Percentiles rank a stretch among this genome's conserved stretches.
phyloP scores from a whole-genome alignment of 106 monocot species.

The Platanthera guangdongensis region DNA sequence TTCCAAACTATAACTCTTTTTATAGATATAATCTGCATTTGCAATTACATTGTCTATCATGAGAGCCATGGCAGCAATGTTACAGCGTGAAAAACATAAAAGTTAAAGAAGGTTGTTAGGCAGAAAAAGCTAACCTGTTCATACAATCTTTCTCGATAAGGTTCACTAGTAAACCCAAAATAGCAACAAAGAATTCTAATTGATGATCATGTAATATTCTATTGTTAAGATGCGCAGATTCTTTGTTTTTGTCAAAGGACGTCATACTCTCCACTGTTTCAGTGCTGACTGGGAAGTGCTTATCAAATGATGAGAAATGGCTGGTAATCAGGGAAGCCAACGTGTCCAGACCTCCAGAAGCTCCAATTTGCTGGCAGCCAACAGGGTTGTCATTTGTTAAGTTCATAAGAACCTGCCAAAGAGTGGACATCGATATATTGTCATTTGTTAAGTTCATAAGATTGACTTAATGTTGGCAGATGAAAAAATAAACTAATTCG shows the following conservation, averaged over 20 bases:
- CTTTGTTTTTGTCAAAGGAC: constrained; percentile 15
- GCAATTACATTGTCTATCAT: not conserved
- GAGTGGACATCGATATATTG: not conserved
- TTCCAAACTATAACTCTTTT: not conserved
- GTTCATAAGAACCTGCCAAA: constrained; percentile 95
- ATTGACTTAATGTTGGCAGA: not conserved
- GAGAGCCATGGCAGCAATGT: not conserved
- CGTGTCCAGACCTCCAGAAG: constrained; percentile 74
- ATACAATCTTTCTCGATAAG: constrained; percentile 91
- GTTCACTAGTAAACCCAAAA: constrained; percentile 97
- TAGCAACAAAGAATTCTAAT: constrained; percentile 93
- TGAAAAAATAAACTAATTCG: not conserved
- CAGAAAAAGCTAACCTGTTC: constrained; percentile 57
- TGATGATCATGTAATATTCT: constrained; percentile 65
- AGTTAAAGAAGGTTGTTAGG: not conserved
- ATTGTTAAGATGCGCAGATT: constrained; percentile 14
- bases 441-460: not conserved
- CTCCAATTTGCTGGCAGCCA: constrained; percentile 84
- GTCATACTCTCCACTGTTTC: constrained; percentile 17
- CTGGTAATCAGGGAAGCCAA: constrained; percentile 72
- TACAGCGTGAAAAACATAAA: not conserved
- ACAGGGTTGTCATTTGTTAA: constrained; percentile 90
- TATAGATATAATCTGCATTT: not conserved
- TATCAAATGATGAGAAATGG: constrained; percentile 88
- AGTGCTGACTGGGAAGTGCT: constrained; percentile 11